These are phyloP conservation scores for Botrytis medusae DNA, from an alignment of 2,329 filamentous ascomycete species.

Conservation along the genomic window DNA sequence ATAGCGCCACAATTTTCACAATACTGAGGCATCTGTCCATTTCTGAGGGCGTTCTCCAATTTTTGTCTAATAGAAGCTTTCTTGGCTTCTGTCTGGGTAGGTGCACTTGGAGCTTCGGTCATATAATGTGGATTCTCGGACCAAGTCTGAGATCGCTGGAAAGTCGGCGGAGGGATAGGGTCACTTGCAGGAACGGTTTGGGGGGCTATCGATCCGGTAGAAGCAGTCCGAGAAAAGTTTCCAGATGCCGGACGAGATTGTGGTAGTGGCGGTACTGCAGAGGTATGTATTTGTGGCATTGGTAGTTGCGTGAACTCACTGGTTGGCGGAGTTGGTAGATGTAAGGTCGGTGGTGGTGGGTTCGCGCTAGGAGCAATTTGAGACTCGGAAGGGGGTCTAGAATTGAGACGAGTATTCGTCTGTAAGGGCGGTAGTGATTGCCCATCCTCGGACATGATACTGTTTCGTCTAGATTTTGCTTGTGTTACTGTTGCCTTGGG, in stretches of 20 bases:
- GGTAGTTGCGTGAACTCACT: conserved; percentile 21
- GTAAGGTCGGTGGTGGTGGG: conserved; percentile 17
- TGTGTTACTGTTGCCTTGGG: conserved; percentile 40
- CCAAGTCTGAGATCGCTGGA: conserved; percentile 47
- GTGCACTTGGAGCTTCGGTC: conserved; percentile 37
- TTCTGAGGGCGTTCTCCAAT: conserved; percentile 64
- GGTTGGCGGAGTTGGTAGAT: conserved; percentile 16
- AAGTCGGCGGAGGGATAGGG: conserved; percentile 46
- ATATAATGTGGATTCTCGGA: conserved; percentile 47
- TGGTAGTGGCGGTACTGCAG: conserved; percentile 25
- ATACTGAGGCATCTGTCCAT: conserved; percentile 81
- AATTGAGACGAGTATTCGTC: conserved; percentile 23
- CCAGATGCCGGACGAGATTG: conserved; percentile 47
- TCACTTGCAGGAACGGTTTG: conserved; percentile 51
- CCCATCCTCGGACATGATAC: conserved; percentile 37
- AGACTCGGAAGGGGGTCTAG: conserved; percentile 14
- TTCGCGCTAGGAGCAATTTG: conserved; percentile 2
- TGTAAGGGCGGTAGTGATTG: conserved; percentile 33
- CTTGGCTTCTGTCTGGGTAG: conserved; percentile 30
- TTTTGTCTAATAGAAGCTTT: conserved; percentile 48
- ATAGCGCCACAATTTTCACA: conserved; percentile 94
- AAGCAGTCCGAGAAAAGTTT: conserved; percentile 37
- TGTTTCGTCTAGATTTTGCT: conserved; percentile 37
- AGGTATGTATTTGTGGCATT: conserved; percentile 12
- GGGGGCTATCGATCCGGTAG: conserved; percentile 38